Evolutionary conservation across 2,329 filamentous ascomycete genomes (phyloP), one percentile per base, ranked within the genome.

Genomic region (Pseudogymnoascus sp.): DNA sequence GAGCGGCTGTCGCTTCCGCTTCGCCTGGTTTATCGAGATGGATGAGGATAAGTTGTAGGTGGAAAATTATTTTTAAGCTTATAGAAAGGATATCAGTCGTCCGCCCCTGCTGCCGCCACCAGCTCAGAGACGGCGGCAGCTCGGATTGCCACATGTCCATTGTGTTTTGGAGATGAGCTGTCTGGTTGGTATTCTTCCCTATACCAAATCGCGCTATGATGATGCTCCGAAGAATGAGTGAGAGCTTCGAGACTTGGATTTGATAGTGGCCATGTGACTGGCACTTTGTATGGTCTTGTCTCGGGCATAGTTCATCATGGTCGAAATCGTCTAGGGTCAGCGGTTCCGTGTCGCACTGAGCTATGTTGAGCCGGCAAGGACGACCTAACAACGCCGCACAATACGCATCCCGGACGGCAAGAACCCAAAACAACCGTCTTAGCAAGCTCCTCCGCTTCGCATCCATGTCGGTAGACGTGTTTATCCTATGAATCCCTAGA

Each of bases 41-140:
- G 49, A 63, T 63, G 62, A 63, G 62, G 40, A 63, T 60, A 21
- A 63, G 62, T 42, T 63, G 62, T 59, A 34, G 62, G 36, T 63
- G 46, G 43, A 63, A 63, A 42, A 60, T 63, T 31, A 63, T 63
- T 40, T 60, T 63, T 31, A 63, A 40, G 49, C 62, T 63, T 49
- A 63, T n/a, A n/a, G 62, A 42, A 63, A 63, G 60, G 21, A 60
- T 59, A 31, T 63, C 36, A 21, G 62, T 59, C 40, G 62, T 36
- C 21, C n/a, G n/a, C 16, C 31, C 23, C 40, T 36, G 49, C 49
- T 63, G 28, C 62, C n/a, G 40, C 62, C 49, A 59, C 62, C 62
- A 63, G 23, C 25, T 63, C 16, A 63, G 28, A 36, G n/a, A 38
- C 16, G 25, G 21, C 14, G 62, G 62, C 31, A 63, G 62, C 34